Conservation (phyloP, 2,329 filamentous ascomycete species). For the Clonostachys rhizophaga region DNA sequence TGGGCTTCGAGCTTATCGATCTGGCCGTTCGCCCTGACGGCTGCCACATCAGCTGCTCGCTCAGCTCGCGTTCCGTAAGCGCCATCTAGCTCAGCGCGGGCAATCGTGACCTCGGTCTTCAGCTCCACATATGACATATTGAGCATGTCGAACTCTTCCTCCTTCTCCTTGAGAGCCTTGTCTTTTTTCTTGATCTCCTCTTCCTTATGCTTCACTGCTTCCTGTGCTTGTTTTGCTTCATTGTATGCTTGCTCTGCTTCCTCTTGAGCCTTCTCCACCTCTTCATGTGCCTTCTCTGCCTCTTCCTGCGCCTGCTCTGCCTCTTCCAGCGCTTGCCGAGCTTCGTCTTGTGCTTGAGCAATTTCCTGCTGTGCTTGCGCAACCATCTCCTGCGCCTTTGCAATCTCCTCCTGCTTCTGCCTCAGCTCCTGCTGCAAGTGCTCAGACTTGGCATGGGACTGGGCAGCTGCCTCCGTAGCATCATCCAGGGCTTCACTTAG, state of each 20-base stretch:
- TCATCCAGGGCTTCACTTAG: slow-evolving; percentile 20
- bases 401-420: slow-evolving; percentile 15
- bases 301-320: not conserved
- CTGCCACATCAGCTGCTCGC: slow-evolving; percentile 53
- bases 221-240: slow-evolving; percentile 21
- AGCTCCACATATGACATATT: slow-evolving; percentile 50
- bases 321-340: not conserved
- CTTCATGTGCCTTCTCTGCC: not conserved
- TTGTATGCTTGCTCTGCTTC: slow-evolving; percentile 8
- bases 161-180: slow-evolving; percentile 36
- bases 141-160: slow-evolving; percentile 43
- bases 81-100: slow-evolving; percentile 57
- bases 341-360: not conserved
- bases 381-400: slow-evolving; percentile 16
- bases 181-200: slow-evolving; percentile 18
- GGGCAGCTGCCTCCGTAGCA: slow-evolving; percentile 13
- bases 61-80: slow-evolving; percentile 56
- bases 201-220: slow-evolving; percentile 17
- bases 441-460: slow-evolving; percentile 17
- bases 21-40: slow-evolving; percentile 42
- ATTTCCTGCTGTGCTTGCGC: slow-evolving; percentile 11
- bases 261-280: slow-evolving; percentile 6
- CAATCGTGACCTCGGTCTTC: slow-evolving; percentile 58
- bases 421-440: slow-evolving; percentile 15
- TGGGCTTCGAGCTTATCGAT: slow-evolving; percentile 38